Evolutionary conservation across 2,329 filamentous ascomycete genomes (phyloP).

Genomic region (Passalora sequoiae): DNA sequence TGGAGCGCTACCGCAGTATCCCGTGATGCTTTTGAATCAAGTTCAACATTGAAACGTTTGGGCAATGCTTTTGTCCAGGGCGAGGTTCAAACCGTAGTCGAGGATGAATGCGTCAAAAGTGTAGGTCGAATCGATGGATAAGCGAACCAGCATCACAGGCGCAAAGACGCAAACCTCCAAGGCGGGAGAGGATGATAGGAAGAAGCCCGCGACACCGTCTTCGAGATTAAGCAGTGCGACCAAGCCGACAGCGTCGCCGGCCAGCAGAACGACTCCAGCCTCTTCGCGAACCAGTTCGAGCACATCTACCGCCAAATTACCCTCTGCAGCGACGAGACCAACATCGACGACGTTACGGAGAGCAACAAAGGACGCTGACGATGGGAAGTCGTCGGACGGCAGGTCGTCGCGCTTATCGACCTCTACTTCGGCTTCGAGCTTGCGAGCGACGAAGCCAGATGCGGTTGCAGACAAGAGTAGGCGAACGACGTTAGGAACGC

Average conservation of each 20-base stretch:
- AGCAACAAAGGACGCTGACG: slow-evolving; percentile 1
- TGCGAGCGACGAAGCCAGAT: slow-evolving; percentile 12
- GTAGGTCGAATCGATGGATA: not conserved
- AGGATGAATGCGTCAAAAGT: not conserved
- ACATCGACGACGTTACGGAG: slow-evolving; percentile 2
- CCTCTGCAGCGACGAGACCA: slow-evolving; percentile 3
- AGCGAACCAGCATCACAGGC: slow-evolving; percentile 1
- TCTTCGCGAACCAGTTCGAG: slow-evolving; percentile 1
- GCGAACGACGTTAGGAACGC: slow-evolving; percentile 11
- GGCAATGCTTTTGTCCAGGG: not conserved
- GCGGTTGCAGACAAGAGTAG: slow-evolving; percentile 4
- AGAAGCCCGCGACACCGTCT: slow-evolving; percentile 12
- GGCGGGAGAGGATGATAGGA: slow-evolving; percentile 11
- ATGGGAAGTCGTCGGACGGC: slow-evolving; percentile 9
- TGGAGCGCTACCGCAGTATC: not conserved
- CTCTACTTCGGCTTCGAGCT: slow-evolving; percentile 9
- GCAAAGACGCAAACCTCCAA: slow-evolving; percentile 1
- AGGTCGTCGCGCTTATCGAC: slow-evolving; percentile 10
- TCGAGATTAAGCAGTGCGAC: slow-evolving; percentile 7
- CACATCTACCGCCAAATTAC: slow-evolving; percentile 1
- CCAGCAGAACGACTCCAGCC: not conserved
- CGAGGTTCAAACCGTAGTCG: not conserved
- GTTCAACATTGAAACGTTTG: not conserved
- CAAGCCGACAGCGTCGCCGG: slow-evolving; percentile 3
- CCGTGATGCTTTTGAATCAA: not conserved